A percentile compares a stretch with the other conserved stretches of the same genome.
These are phyloP conservation scores for Phytophthora cryptogea DNA, from an alignment of 352 stramenopile species.

Conservation along the genomic window DNA sequence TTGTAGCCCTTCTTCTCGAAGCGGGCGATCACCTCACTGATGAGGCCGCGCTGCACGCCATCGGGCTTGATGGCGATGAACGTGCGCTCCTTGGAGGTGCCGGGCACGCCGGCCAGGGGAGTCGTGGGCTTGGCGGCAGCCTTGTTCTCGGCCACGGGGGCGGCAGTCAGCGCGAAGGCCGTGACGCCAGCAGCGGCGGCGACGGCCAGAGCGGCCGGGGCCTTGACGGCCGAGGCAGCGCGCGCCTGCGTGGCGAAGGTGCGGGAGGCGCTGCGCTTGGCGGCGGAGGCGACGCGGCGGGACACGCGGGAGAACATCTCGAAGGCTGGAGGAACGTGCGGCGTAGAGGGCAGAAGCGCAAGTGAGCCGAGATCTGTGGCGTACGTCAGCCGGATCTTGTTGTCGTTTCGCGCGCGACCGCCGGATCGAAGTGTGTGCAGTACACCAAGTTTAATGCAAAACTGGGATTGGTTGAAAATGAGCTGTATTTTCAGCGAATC, in stretches of 20 bases:
- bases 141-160: slow-evolving; percentile 53
- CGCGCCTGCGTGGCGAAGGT: slow-evolving; percentile 62
- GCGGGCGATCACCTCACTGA: slow-evolving; percentile 94
- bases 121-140: slow-evolving; percentile 37
- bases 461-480: slow-evolving; percentile 15
- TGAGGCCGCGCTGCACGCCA: slow-evolving; percentile 92
- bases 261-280: slow-evolving; percentile 60
- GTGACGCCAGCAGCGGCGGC: slow-evolving; percentile 51
- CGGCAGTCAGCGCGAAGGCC: slow-evolving; percentile 51
- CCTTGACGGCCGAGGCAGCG: slow-evolving; percentile 38
- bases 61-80: slow-evolving; percentile 97
- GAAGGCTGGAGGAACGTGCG: slow-evolving; percentile 15
- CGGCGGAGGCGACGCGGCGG: slow-evolving; percentile 63
- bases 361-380: slow-evolving; percentile 35
- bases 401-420: slow-evolving; percentile 12
- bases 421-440: neutral
- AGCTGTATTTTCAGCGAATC: slow-evolving; percentile 32
- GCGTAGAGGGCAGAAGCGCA: slow-evolving; percentile 37
- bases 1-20: slow-evolving; percentile 98
- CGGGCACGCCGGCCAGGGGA: slow-evolving; percentile 80
- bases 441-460: neutral
- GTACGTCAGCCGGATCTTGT: slow-evolving; percentile 29
- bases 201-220: slow-evolving; percentile 34
- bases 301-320: slow-evolving; percentile 76
- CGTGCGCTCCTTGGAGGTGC: slow-evolving; percentile 93